Conservation (phyloP, 768 basidiomycete species). For the Lanmaoa pseudosensibilis region DNA sequence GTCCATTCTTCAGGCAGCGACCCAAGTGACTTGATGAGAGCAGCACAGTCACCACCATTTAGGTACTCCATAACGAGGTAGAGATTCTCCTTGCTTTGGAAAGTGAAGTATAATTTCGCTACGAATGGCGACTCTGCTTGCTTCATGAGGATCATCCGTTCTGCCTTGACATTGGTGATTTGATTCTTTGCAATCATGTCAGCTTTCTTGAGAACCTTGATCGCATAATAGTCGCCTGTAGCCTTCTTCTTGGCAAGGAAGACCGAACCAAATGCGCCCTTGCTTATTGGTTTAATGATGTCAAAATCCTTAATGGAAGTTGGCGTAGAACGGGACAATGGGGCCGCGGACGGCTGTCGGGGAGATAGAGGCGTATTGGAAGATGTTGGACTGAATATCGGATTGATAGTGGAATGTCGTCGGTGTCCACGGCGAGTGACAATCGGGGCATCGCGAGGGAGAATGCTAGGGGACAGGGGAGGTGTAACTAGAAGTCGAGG, state of each 20-base stretch:
- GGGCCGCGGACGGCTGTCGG: constrained; percentile 74
- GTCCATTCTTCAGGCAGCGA: constrained; percentile 96
- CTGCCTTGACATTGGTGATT: constrained; percentile 99
- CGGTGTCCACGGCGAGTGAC: constrained; percentile 58
- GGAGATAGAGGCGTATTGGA: constrained; percentile 73
- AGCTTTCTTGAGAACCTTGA: constrained; percentile 99
- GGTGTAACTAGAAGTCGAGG: constrained; percentile 72
- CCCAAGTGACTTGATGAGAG: constrained; percentile 94
- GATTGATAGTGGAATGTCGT: constrained; percentile 70
- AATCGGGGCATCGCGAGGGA: constrained; percentile 50
- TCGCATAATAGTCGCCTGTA: constrained; percentile 98
- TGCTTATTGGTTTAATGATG: constrained; percentile 98
- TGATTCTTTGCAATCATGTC: constrained; percentile 99
- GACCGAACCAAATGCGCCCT: constrained; percentile 97
- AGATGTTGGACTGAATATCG: constrained; percentile 56
- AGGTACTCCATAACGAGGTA: constrained; percentile 99
- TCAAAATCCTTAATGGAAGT: constrained; percentile 99
- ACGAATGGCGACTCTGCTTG: constrained; percentile 98
- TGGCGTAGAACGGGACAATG: constrained; percentile 74
- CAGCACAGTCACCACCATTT: constrained; percentile 97
- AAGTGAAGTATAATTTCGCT: constrained; percentile 96
- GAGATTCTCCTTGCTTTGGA: constrained; percentile 98
- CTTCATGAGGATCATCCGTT: constrained; percentile 99
- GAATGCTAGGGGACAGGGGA: constrained; percentile 59
- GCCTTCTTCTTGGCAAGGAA: constrained; percentile 98